A percentile compares a stretch with the other conserved stretches of the same genome.
Evolutionary conservation across 148 eudicot species (phyloP).

Genomic region (Dysphania ambrosioides): DNA sequence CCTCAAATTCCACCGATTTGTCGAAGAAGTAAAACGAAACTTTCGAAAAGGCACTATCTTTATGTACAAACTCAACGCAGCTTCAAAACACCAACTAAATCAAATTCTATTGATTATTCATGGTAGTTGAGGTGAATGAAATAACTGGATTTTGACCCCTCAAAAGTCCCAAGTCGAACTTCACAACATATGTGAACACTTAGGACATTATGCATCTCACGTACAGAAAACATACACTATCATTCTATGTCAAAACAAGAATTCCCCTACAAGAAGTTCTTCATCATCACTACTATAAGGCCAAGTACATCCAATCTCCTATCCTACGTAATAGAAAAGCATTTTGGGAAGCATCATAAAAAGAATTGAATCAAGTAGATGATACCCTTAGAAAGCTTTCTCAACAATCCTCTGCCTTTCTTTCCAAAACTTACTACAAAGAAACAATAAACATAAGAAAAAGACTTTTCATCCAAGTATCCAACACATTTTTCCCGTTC

Average conservation of each 20-base stretch:
- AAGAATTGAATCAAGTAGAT: neutral
- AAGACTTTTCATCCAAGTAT: neutral
- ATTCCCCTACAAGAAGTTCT: no score
- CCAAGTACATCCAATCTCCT: neutral
- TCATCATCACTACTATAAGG: no score
- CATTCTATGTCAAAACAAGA: no score
- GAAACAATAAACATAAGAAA: neutral
- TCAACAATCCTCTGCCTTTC: neutral
- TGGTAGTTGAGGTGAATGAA: no score
- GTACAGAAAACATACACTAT: no score
- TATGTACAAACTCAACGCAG: neutral
- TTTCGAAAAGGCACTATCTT: neutral
- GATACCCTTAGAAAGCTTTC: neutral
- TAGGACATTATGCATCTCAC: no score
- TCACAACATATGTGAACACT: no score
- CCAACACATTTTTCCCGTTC: no score
- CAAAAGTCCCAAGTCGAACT: no score
- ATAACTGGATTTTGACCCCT: no score
- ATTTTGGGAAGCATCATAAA: neutral
- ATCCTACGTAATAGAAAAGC: neutral
- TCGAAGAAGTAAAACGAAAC: neutral
- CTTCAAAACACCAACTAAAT: neutral
- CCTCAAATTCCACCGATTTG: neutral
- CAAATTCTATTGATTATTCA: no score
- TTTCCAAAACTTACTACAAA: neutral